Base-by-base conservation (phyloP, 2,329 filamentous ascomycete species). In the Monilinia fructigena region DNA sequence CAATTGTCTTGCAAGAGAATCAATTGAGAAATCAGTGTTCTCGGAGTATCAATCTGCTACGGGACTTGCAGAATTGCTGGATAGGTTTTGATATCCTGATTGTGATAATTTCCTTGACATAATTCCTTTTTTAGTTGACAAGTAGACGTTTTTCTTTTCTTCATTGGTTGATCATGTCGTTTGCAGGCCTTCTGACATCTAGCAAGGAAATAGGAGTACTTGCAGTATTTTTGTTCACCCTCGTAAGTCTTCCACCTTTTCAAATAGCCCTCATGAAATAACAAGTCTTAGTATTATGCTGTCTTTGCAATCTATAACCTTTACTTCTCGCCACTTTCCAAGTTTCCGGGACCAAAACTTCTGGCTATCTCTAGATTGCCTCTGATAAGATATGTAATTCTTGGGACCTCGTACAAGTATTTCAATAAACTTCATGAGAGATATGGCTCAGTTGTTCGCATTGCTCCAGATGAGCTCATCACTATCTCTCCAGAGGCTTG, bases 391-490 rank as follows among this genome's bases (percentile, higher is more conserved):
- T 45, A 54, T 14, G 56, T 59, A 0, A 58, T 70, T 16, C 26
- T 48, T 26, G 67, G 69, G 23, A 61, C 48, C 10, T 47, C 48
- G n/a, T 54, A 60, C 8, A 62, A 59, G 50, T 67, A 60, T 35
- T 45, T 71, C 26, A 40, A 38, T 16, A 28, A 62, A 2, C 58
- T 72, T 4, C 73, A 76, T 47, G 68, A 73, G 12, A 66, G 70
- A n/a, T 76, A 77, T 48, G 74, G 75, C 16, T 66, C 69, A 16
- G 68, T 75, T 6, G 71, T 78, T 2, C 74, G 76, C 10, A 61
- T 75, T 14, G 68, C 69, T 3, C 76, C 74, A 0, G 73, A 76
- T 26, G 73, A 76, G 60, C 68, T 78, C 3, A 67, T 70, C 38
- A 75, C 75, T 55, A 71, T 68, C 8, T 58, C 14, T 7, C 52